A percentile compares a stretch with the other conserved stretches of the same genome.
These are phyloP conservation scores for Butyriboletus loyo DNA, from an alignment of 768 basidiomycete genomes.

Conservation along the genomic window DNA sequence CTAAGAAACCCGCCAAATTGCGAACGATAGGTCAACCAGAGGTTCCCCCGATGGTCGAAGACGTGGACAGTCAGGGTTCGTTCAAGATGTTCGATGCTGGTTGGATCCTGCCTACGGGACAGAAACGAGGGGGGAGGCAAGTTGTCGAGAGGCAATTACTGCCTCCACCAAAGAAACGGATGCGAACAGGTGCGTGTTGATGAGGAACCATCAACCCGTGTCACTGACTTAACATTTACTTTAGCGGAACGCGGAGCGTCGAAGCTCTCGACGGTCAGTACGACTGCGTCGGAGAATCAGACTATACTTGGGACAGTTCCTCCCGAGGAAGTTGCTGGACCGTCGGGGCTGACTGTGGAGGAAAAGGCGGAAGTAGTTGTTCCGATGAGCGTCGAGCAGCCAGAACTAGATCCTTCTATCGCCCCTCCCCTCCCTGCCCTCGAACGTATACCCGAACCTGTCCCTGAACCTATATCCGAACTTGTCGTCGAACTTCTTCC, in stretches of 20 bases:
- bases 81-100: slow-evolving; percentile 84
- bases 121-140: slow-evolving; percentile 59
- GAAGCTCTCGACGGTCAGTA: slow-evolving; percentile 46
- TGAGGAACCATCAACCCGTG: background rate
- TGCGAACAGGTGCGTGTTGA: slow-evolving; percentile 40
- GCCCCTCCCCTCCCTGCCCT: background rate
- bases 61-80: slow-evolving; percentile 66
- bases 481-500: background rate
- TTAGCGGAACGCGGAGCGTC: slow-evolving; percentile 37
- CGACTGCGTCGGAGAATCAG: slow-evolving; percentile 46
- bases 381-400: slow-evolving; percentile 13
- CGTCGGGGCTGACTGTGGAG: slow-evolving; percentile 22
- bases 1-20: slow-evolving; percentile 28
- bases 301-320: slow-evolving; percentile 28
- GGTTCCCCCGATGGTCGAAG: slow-evolving; percentile 58
- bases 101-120: slow-evolving; percentile 81
- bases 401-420: slow-evolving; percentile 2
- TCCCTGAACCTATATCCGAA: background rate
- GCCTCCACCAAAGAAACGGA: slow-evolving; percentile 56
- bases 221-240: background rate
- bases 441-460: slow-evolving; percentile 2
- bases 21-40: slow-evolving; percentile 32
- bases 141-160: slow-evolving; percentile 42
- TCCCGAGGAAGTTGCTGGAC: slow-evolving; percentile 25
- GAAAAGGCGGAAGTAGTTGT: slow-evolving; percentile 16